Evolutionary conservation across 148 eudicot genomes (phyloP).

Genomic region (Spergularia bocconei): DNA sequence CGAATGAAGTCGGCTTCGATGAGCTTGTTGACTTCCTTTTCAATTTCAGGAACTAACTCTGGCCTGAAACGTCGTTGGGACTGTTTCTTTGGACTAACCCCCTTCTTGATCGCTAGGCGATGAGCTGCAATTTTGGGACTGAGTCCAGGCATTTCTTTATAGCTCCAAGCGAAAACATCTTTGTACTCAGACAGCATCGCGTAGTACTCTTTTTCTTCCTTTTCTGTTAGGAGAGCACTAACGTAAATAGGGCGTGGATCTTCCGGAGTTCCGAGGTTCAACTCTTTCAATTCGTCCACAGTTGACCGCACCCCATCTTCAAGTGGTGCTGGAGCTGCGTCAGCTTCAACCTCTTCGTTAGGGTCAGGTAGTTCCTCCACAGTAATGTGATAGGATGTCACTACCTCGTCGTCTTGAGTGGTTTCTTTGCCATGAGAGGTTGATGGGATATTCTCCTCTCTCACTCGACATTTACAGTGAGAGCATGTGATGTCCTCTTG

Average conservation of each 20-base stretch:
- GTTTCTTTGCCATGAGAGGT: not conserved
- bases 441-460: no score
- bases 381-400: not conserved
- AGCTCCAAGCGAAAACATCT: not conserved
- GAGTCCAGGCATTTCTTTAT: constrained; percentile 3
- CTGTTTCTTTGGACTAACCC: constrained; percentile 8
- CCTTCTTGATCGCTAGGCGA: not conserved
- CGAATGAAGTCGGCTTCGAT: not conserved
- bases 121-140: not conserved
- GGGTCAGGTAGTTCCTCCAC: not conserved
- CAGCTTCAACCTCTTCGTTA: not conserved
- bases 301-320: not conserved
- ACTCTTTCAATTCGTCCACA: not conserved
- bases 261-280: not conserved
- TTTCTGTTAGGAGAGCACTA: not conserved
- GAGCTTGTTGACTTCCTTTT: constrained; percentile 2
- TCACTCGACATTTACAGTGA: no score
- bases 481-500: no score
- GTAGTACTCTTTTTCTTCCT: not conserved
- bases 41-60: constrained; percentile 11
- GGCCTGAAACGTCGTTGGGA: constrained; percentile 10
- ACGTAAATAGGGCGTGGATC: not conserved
- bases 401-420: not conserved
- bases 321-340: not conserved
- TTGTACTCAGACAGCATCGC: not conserved